Evolutionary conservation across 371 early-diverging fungal species (phyloP).

Genomic region (Apophysomyces sp.): DNA sequence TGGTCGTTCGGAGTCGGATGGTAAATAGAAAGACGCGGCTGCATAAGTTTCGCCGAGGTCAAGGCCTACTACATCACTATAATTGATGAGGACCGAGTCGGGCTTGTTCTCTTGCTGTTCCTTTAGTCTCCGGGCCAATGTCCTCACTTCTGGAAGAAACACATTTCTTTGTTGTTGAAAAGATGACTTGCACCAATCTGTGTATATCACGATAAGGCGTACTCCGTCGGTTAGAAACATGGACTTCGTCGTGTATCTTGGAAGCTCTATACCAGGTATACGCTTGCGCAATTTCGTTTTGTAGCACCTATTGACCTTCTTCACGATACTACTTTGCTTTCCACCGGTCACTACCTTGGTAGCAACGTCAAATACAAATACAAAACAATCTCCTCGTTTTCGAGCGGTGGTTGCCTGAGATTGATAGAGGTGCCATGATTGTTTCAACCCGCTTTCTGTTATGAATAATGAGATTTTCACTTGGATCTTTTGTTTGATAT

Average conservation of each 20-base stretch:
- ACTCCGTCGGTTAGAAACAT: background rate
- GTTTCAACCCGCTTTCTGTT: background rate
- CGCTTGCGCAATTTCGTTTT: background rate
- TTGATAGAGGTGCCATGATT: background rate
- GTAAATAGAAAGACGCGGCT: too few relatives aligned
- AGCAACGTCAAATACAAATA: background rate
- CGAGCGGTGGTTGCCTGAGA: background rate
- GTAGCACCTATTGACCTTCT: background rate
- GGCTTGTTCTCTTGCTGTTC: too few relatives aligned
- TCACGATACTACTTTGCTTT: background rate
- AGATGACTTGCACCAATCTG: too few relatives aligned
- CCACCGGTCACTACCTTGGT: background rate
- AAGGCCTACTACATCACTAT: too few relatives aligned
- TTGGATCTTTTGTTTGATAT: background rate
- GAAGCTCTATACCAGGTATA: background rate
- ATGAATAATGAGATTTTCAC: background rate
- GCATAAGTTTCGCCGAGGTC: too few relatives aligned
- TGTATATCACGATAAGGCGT: background rate
- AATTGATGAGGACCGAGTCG: too few relatives aligned
- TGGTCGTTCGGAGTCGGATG: too few relatives aligned
- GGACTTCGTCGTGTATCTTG: background rate
- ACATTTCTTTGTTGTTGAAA: too few relatives aligned
- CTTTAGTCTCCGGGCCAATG: too few relatives aligned
- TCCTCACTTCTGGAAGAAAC: too few relatives aligned
- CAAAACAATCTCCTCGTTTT: background rate